Evolutionary conservation across 371 early-diverging fungal species (phyloP).

Genomic region (Apophysomyces trapeziformis): DNA sequence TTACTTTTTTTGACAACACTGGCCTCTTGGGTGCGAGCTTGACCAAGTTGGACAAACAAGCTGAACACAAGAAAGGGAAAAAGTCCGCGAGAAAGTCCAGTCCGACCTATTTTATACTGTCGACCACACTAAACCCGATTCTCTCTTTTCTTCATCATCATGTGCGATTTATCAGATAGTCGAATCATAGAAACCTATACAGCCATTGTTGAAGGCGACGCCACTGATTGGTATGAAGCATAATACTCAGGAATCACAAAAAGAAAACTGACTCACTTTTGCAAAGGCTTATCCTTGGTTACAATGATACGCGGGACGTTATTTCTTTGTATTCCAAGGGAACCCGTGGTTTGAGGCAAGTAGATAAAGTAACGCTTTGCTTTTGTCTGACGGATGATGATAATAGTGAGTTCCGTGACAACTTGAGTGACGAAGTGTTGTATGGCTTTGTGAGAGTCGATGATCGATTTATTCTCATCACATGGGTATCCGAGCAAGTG

Average conservation of each 20-base stretch:
- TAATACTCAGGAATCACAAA: too few species aligned
- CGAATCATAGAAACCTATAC: constrained; percentile 65
- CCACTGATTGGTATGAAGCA: constrained; percentile 58
- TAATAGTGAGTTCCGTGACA: constrained; percentile 57
- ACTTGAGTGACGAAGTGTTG: constrained; percentile 66
- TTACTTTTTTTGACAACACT: too few species aligned
- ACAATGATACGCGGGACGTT: constrained; percentile 69
- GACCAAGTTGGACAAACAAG: too few species aligned
- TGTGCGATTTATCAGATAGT: constrained; percentile 74
- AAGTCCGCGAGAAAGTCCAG: too few species aligned
- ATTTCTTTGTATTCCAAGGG: constrained; percentile 70
- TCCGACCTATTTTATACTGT: background rate
- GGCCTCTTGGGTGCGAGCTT: too few species aligned
- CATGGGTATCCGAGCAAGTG: constrained; percentile 71
- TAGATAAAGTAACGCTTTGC: background rate
- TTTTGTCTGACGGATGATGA: too few species aligned
- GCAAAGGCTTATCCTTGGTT: constrained; percentile 70
- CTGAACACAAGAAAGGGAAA: too few species aligned
- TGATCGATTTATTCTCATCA: constrained; percentile 63
- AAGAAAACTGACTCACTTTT: background rate
- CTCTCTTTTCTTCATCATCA: constrained; percentile 40
- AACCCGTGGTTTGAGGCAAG: constrained; percentile 57
- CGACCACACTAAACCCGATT: constrained; percentile 7
- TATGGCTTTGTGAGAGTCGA: constrained; percentile 71
- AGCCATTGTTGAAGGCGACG: constrained; percentile 57